Evolutionary conservation across 176 grass and related monocot species (phyloP).

Genomic region (Oropetium thomaeum): DNA sequence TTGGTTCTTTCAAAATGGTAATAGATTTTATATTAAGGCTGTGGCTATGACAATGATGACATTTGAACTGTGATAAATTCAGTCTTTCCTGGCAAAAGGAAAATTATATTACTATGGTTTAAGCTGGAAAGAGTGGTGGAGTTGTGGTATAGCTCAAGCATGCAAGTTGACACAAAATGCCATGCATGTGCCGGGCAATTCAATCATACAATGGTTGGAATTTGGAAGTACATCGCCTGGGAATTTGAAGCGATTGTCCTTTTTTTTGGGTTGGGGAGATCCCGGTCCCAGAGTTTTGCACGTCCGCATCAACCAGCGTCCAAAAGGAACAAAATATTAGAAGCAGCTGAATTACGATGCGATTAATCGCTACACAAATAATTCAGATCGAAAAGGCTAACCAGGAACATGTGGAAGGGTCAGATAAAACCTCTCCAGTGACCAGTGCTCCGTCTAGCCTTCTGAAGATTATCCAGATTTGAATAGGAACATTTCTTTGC

Average conservation of each 20-base stretch:
- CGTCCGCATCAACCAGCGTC: too few species aligned
- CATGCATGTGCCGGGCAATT: constrained; percentile 21
- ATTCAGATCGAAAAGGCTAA: neutral
- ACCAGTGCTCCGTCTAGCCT: neutral
- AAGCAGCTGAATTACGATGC: neutral
- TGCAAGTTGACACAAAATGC: neutral
- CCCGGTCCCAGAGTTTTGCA: neutral
- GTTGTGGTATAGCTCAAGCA: neutral
- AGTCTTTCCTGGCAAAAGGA: neutral
- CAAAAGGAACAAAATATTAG: neutral
- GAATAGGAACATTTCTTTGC: neutral
- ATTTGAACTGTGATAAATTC: neutral
- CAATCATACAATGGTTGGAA: constrained; percentile 9
- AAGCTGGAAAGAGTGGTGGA: too few species aligned
- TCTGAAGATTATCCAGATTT: too few species aligned
- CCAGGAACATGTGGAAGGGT: neutral
- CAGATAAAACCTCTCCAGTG: constrained; percentile 1
- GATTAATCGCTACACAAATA: neutral
- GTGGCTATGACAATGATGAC: neutral
- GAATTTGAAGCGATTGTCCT: neutral
- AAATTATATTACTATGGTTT: neutral
- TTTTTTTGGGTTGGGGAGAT: neutral
- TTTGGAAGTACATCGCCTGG: constrained; percentile 2
- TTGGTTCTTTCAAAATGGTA: too few species aligned
- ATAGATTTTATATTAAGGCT: too few species aligned